Base-by-base conservation (phyloP, 2,329 filamentous ascomycete species). In the Rhinocladiella similis region DNA sequence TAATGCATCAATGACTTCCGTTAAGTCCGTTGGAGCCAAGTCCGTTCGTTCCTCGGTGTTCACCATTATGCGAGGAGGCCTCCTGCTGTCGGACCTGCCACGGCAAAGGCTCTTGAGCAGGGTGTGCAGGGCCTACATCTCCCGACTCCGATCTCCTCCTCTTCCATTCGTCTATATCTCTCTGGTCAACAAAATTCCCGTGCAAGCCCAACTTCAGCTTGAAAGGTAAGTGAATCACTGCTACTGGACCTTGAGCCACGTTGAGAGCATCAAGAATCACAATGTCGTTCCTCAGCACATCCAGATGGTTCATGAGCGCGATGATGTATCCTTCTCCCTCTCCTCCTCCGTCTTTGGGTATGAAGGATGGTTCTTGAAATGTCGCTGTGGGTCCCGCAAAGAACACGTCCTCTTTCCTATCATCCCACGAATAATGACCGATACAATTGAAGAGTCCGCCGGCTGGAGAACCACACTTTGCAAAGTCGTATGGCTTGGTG, bases 251-350 rank as follows among this genome's bases (percentile, higher is more conserved):
- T 35, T 68, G 63, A 2, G 59, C 56, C 22, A 73, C 60, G 22
- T 69, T 53, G 53, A 62, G 49, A 2, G 69, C 68, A 43, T 72
- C 70, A 19, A 74, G 62, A 9, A 73, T 67, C 35, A 69, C 61
- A n/a, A 73, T 62, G 56, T 74, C 71, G 53, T 70, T 71, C 5
- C 67, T 55, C 36, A 69, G 51, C 22, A 68, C 63, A 60, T 80
- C 78, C 3, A 80, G 71, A 51, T 69, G 68, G 46, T 70, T 70
- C 19, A 70, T 42, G 3, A 71, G 50, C 1, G 61, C 64, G 16
- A 71, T 63, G 4, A 72, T 57, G 41, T 68, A 72, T 0, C 70
- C 69, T 7, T 70, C 70, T 2, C 68, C 70, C 57, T 71, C 69
- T 3, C 61, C 60, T 1, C 61, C 65, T 3, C 60, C 53, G 18